Evolutionary conservation across 331 rosid genomes (phyloP), one percentile per base, ranked within the genome.

Genomic region (Malus hybrid): DNA sequence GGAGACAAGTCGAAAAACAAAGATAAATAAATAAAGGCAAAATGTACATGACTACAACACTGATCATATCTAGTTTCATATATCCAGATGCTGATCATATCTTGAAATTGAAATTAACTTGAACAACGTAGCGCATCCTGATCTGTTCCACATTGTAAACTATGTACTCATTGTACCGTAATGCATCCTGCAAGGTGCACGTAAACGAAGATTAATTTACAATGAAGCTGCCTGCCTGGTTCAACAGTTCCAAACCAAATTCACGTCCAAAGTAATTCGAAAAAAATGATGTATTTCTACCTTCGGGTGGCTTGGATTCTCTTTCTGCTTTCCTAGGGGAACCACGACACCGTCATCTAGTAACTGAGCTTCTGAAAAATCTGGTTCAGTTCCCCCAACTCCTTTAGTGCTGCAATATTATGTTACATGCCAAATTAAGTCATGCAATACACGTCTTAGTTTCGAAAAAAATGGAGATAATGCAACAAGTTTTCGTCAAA

Each of bases 91-190:
- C 22, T 50, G 8, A 33, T 78, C 84, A 81, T 42, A 22, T 7
- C 61, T 83, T 85, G 76, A 84, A 94, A 68, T 86, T 83, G 91
- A 92, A 95, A 42, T 89, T 83, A 75, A 92, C 96, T 66, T 89
- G 93, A 85, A 90, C 80, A 69, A 90, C 78, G 78, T 90, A 95
- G 55, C 96, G 93, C 99, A 92, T 95, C 84, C 83, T 84, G 70
- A 94, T 86, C 84, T 94, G 99, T 46, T 92, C 93, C 76, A 85
- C 90, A 50, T 95, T 90, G 85, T 92, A 95, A 66, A 95, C 99
- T 81, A 92, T 85, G 88, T 92, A 95, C 80, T 95, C 99, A 52
- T 95, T 95, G 87, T 92, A 89, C 77, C 83, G 61, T 46, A 95
- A 82, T 68, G 44, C 53, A 14, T 91, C 96, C 97, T 94, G 97